Percentiles rank a stretch among this genome's conserved stretches.
phyloP scores from a whole-genome alignment of 495 filamentous ascomycete genomes.

The Saxophila tyrrhenica region DNA sequence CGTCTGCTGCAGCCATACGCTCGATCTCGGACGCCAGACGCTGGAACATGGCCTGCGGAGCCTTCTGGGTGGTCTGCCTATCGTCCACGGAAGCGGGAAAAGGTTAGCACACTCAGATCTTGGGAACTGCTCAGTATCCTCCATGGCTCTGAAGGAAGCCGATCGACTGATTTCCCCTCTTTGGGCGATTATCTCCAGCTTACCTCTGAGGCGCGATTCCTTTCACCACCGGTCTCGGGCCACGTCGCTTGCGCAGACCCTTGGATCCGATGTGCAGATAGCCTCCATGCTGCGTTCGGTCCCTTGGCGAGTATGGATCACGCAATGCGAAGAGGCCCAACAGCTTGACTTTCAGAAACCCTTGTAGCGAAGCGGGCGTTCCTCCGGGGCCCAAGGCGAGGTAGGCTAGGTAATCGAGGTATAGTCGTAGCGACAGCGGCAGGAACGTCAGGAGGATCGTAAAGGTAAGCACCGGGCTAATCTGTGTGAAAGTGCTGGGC shows the following conservation, averaged over 20 bases:
- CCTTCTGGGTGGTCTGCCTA: conserved; percentile 58
- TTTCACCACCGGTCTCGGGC: conserved; percentile 50
- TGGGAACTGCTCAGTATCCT: too few species aligned
- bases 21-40: conserved; percentile 40
- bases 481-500: too few species aligned
- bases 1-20: conserved; percentile 35
- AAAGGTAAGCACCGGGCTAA: not conserved
- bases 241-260: conserved; percentile 46
- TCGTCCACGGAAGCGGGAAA: not conserved
- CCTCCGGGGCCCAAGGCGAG: conserved; percentile 69
- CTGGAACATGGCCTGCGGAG: conserved; percentile 40
- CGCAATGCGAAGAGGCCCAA: conserved; percentile 38
- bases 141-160: too few species aligned
- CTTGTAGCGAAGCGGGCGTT: conserved; percentile 58
- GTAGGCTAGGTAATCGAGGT: conserved; percentile 68
- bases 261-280: conserved; percentile 28
- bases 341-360: conserved; percentile 60
- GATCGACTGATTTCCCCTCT: too few species aligned
- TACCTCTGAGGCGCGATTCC: conserved; percentile 62
- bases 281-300: not conserved
- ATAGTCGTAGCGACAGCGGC: conserved; percentile 40
- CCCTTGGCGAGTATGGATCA: conserved; percentile 37
- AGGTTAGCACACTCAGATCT: too few species aligned
- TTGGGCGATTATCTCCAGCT: too few species aligned
- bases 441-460: conserved; percentile 32